Percentiles rank a stretch among this genome's conserved stretches.
phyloP scores from a whole-genome alignment of 2,329 filamentous ascomycete genomes.

The Trematosphaeria pertusa region DNA sequence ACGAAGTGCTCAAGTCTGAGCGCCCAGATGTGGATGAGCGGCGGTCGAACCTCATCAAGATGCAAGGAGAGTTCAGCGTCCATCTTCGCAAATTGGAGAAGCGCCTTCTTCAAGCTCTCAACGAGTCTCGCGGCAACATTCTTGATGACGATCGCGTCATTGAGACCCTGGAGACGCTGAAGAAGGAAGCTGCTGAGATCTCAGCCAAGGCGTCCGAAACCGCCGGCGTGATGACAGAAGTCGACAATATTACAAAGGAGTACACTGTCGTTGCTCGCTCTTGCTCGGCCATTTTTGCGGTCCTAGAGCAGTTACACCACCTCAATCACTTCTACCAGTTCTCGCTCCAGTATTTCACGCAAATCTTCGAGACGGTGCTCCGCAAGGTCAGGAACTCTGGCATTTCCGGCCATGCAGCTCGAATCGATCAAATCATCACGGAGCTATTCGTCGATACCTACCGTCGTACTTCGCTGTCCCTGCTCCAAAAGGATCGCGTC shows the following conservation, averaged over 20 bases:
- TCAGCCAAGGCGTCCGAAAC: conserved; percentile 96
- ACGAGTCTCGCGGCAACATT: conserved; percentile 97
- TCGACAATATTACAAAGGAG: conserved; percentile 92
- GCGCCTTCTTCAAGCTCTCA: conserved; percentile 89
- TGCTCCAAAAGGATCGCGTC: conserved; percentile 92
- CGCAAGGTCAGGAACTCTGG: conserved; percentile 77
- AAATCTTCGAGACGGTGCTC: conserved; percentile 95
- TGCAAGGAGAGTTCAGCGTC: conserved; percentile 99
- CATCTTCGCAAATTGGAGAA: conserved; percentile 96
- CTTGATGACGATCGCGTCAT: conserved; percentile 98
- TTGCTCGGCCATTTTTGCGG: conserved; percentile 96
- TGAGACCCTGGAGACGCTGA: conserved; percentile 94
- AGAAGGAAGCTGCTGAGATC: conserved; percentile 96
- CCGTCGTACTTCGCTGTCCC: conserved; percentile 88
- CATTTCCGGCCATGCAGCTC: conserved; percentile 76
- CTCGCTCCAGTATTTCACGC: conserved; percentile 95
- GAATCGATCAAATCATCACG: conserved; percentile 88
- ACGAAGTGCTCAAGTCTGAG: conserved; percentile 96
- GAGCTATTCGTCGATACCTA: conserved; percentile 92
- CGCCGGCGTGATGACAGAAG: conserved; percentile 96
- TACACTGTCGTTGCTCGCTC: conserved; percentile 93
- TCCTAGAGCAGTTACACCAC: conserved; percentile 95
- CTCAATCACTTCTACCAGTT: conserved; percentile 99
- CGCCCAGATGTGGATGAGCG: conserved; percentile 96
- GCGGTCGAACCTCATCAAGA: conserved; percentile 95